A percentile compares a stretch with the other conserved stretches of the same genome.
Evolutionary conservation across 2,329 filamentous ascomycete species (phyloP).

Genomic region (Hirsutella thompsonii): DNA sequence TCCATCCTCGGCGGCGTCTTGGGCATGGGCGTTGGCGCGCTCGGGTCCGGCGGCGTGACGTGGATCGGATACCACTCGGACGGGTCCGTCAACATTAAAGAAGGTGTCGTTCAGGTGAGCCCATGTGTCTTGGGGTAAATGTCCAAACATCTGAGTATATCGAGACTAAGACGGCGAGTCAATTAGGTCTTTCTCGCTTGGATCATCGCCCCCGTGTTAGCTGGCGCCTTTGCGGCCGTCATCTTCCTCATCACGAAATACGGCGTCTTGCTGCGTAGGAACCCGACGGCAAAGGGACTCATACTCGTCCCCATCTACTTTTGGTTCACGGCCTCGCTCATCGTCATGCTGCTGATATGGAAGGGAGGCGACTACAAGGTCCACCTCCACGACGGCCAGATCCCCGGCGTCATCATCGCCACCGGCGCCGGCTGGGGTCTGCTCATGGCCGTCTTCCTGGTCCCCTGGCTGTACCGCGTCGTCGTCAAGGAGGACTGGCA

Average conservation of each 20-base stretch:
- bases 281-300: slow-evolving; percentile 40
- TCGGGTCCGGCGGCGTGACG: slow-evolving; percentile 37
- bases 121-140: no score
- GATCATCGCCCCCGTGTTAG: slow-evolving; percentile 44
- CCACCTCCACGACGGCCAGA: slow-evolving; percentile 31
- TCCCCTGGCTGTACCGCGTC: slow-evolving; percentile 45
- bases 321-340: slow-evolving; percentile 37
- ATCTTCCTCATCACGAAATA: slow-evolving; percentile 46
- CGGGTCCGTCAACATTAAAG: slow-evolving; percentile 22
- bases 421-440: slow-evolving; percentile 35
- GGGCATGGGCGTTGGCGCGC: slow-evolving; percentile 43
- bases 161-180: no score
- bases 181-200: slow-evolving; percentile 44
- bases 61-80: slow-evolving; percentile 34
- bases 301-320: slow-evolving; percentile 43
- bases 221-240: slow-evolving; percentile 37
- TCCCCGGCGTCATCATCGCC: slow-evolving; percentile 41
- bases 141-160: no score
- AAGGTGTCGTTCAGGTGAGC: slow-evolving; percentile 36
- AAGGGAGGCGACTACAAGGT: slow-evolving; percentile 33
- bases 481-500: slow-evolving; percentile 49
- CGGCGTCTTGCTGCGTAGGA: slow-evolving; percentile 36
- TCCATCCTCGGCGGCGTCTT: slow-evolving; percentile 46
- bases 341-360: slow-evolving; percentile 49
- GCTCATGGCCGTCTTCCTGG: slow-evolving; percentile 37